Base-by-base conservation (phyloP, 2,329 filamentous ascomycete genomes). In the Curvularia verruculosa region DNA sequence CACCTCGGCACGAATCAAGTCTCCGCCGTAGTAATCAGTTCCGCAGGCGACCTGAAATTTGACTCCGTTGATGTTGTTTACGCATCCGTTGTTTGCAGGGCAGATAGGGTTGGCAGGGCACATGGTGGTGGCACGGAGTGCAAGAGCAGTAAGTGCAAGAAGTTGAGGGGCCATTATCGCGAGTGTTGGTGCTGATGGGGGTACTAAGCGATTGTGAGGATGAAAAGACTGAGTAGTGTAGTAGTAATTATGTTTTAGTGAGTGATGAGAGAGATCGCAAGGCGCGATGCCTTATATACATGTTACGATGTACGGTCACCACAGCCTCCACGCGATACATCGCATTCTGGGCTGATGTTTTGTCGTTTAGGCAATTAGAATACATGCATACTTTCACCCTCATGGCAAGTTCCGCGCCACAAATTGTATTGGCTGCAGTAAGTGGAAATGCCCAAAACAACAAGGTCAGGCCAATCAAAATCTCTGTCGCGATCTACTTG, bases 1-100 rank as follows among this genome's bases (percentile, higher is more conserved):
- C 34, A 40, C 47, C 23, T 49, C 28, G 21, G 47, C 47, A 10
- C 31, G 34, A 2, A 37, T 31, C 47, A 49, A 49, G 34, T 49
- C 47, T 37, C 47, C 47, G 13, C 47, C 47, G 23, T 49, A 49
- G 47, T 49, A 49, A 34, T 49, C 47, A 29, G 47, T 49, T 34
- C 28, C 47, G 7, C 47, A 49, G 47, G 28, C 34, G 18, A 49
- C 47, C 23, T 49, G 47, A 19, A 49, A 39, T 12, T 31, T 49
- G 36, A 39, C 47, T 23, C 47, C 47, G 5, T 49, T 49, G 1
- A n/a, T 18, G n/a, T 31, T 49, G 36, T 24, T 10, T 1, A 34
- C 23, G 23, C 47, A 49, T n/a, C 34, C 28, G n/a, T 40, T 34
- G 34, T 49, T 39, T n/a, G 15, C n/a, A 19, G 47, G 47, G 2